Evolutionary conservation across 345 rosid genomes (phyloP).

Genomic region (Pugionium dolabratum): DNA sequence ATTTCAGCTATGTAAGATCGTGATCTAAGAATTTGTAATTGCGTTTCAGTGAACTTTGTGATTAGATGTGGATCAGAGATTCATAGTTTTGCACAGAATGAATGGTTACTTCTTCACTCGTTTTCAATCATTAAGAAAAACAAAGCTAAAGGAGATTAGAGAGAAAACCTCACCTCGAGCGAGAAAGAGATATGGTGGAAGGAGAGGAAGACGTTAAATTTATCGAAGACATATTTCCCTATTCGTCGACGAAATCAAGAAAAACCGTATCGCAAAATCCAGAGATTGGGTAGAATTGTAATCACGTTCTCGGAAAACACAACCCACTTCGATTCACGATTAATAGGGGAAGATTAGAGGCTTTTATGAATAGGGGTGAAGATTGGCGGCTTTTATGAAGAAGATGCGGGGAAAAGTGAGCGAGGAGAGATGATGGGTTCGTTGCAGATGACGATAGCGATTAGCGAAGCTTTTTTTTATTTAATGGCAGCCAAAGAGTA

Average conservation of each 20-base stretch:
- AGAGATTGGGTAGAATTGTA: background rate
- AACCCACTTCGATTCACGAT: constrained; percentile 16
- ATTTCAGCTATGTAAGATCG: background rate
- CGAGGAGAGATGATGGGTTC: background rate
- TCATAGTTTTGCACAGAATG: no score
- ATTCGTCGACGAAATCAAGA: background rate
- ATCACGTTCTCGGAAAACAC: constrained; percentile 7
- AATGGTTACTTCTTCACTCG: no score
- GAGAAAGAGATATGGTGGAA: constrained; percentile 46
- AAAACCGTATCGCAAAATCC: constrained; percentile 18
- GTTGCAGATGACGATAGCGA: constrained; percentile 35
- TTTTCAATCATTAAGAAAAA: background rate
- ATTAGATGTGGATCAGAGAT: no score
- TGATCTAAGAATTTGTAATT: background rate
- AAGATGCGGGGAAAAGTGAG: constrained; percentile 32
- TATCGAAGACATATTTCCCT: constrained; percentile 46
- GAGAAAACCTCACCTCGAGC: constrained; percentile 37
- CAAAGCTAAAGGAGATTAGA: background rate
- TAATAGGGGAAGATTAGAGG: background rate
- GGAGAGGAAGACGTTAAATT: constrained; percentile 42
- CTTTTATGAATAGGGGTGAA: no score
- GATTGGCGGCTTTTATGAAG: background rate
- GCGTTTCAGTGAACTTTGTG: no score
- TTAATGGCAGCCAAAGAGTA: constrained; percentile 30
- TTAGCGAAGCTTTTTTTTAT: constrained; percentile 10